Evolutionary conservation across 2,329 filamentous ascomycete species (phyloP), one percentile per base, ranked within the genome.

Genomic region (Aquanectria penicillioides): DNA sequence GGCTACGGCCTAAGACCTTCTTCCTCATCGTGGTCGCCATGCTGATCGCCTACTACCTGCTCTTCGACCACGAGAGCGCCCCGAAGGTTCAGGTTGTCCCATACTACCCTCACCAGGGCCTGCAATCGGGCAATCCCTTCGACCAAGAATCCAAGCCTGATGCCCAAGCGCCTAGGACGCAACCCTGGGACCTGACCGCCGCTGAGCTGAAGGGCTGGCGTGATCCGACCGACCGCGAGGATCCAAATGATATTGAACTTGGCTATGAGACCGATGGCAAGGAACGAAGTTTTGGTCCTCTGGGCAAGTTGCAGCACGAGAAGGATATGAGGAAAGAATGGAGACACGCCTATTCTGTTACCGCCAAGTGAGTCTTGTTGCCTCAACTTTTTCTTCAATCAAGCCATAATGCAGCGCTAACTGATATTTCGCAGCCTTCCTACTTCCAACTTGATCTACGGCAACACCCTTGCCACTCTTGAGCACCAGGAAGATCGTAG

Each of bases 401-500:
- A 70, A 55, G 9, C 15, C n/a, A 10, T 10, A 6, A 36, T 51
- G 3, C 23, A 20, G 22, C 28, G 11, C 34, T 54, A 34, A 66
- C 44, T n/a, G n/a, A n/a, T n/a, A n/a, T n/a, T 5, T 47, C 40
- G 59, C 63, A 84, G 80, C 31, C 68, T 79, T 59, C 74, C 77
- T 13, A 77, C 76, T 20, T 81, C 81, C 12, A 81, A 83, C 55
- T 77, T 80, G 8, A 79, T 88, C n/a, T 88, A 85, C 66, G 84
- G 84, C 17, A 84, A 82, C 53, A 87, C 84, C 0, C 71, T 88
- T 13, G 75, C 78, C 17, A 78, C 76, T 7, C 72, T 87, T 10
- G 73, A 78, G 34, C 69, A 75, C 29, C 74, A 77, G 51, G 78
- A 81, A 20, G 71, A 74, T 23, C 75, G 76, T 5, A 68, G 69